Evolutionary conservation across 1,284 basidiomycete genomes (phyloP).

Genomic region (Heterobasidion parviporum): DNA sequence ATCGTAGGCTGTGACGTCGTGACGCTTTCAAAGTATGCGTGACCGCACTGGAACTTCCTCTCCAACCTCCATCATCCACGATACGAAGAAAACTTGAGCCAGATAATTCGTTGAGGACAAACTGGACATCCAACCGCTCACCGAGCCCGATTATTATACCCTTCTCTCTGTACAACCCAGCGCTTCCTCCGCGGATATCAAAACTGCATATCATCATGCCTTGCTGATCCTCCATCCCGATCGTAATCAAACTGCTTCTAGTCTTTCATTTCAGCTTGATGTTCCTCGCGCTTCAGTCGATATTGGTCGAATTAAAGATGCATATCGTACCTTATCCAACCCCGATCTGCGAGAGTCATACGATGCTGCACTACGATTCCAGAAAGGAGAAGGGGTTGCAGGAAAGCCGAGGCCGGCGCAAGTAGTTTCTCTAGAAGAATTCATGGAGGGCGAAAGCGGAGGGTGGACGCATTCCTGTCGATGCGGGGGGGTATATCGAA

Average conservation of each 20-base stretch:
- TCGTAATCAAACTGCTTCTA: constrained; percentile 29
- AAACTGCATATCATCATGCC: constrained; percentile 59
- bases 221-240: constrained; percentile 64
- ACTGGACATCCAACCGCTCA: not conserved
- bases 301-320: constrained; percentile 52
- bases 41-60: too few species aligned
- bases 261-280: constrained; percentile 5
- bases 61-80: too few species aligned
- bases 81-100: not conserved
- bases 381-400: not conserved
- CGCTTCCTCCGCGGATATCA: constrained; percentile 40
- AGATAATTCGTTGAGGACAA: not conserved
- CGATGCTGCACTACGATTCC: constrained; percentile 26
- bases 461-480: constrained; percentile 57
- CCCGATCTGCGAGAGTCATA: constrained; percentile 38
- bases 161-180: constrained; percentile 23
- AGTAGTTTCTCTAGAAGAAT: constrained; percentile 69
- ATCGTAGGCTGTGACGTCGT: too few species aligned
- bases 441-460: constrained; percentile 21
- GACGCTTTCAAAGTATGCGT: too few species aligned
- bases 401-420: constrained; percentile 58
- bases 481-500: constrained; percentile 57
- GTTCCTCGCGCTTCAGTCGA: constrained; percentile 21
- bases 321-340: constrained; percentile 48
- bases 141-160: constrained; percentile 20